phyloP scores from a whole-genome alignment of 2,329 filamentous ascomycete genomes.

The Leptoxyphium fumago region DNA sequence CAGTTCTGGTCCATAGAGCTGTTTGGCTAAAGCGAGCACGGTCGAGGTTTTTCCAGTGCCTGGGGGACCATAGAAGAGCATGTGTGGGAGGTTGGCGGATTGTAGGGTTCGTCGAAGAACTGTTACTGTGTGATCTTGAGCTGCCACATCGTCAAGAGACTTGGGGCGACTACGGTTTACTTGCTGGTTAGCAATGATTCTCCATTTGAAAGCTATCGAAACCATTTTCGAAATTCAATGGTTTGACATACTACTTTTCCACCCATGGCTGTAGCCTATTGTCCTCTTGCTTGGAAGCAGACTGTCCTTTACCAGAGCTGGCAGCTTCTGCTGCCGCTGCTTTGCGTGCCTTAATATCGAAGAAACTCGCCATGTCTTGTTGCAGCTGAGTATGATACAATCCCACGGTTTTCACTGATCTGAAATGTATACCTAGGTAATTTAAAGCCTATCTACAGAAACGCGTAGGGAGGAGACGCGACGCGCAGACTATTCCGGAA shows the following conservation, averaged over 20 bases:
- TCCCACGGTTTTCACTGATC: neutral
- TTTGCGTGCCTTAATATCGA: conserved; percentile 80
- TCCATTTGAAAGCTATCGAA: neutral
- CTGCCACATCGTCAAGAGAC: conserved; percentile 83
- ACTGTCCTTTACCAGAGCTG: conserved; percentile 47
- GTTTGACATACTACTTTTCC: conserved; percentile 71
- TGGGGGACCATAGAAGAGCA: conserved; percentile 97
- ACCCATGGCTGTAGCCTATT: conserved; percentile 81
- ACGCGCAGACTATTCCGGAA: neutral
- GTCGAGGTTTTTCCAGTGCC: conserved; percentile 97
- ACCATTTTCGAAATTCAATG: conserved; percentile 1
- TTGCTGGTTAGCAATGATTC: conserved; percentile 2
- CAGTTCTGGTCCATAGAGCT: conserved; percentile 90
- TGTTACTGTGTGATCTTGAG: conserved; percentile 92
- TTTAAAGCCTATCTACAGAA: neutral
- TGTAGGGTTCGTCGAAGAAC: conserved; percentile 86
- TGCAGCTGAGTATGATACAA: neutral
- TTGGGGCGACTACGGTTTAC: conserved; percentile 62
- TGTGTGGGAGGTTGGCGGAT: conserved; percentile 94
- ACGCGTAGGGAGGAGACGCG: neutral
- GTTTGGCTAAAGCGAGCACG: conserved; percentile 89
- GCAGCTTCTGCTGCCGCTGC: conserved; percentile 55
- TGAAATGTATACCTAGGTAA: neutral
- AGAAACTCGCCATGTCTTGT: conserved; percentile 67
- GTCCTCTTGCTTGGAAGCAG: conserved; percentile 46